A percentile compares a stretch with the other conserved stretches of the same genome.
These are phyloP conservation scores for Geotrichum bryndzae DNA, from an alignment of 1,139 yeast species.

Conservation along the genomic window DNA sequence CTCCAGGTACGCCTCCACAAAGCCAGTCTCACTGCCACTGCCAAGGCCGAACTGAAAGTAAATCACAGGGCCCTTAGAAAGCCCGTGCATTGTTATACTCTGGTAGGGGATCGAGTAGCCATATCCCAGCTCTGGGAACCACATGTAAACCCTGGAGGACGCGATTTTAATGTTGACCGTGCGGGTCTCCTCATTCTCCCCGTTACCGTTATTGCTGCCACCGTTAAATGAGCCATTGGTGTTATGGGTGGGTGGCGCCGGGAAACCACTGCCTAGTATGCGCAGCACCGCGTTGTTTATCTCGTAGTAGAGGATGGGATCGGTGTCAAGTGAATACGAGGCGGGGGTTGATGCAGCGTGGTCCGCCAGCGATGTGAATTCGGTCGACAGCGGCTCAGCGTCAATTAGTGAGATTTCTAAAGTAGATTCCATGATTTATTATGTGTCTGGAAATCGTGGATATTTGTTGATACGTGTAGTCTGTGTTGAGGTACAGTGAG, in stretches of 20 bases:
- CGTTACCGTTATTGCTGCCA: neutral
- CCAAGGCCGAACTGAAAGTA: slow-evolving; percentile 26
- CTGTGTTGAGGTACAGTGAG: neutral
- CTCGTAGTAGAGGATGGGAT: slow-evolving; percentile 29
- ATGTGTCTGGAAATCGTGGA: neutral
- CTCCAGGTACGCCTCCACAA: slow-evolving; percentile 20
- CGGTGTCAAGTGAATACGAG: slow-evolving; percentile 33
- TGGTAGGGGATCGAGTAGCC: slow-evolving; percentile 28
- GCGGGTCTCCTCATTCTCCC: neutral
- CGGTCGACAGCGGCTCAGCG: slow-evolving; percentile 26
- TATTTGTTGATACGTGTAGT: neutral
- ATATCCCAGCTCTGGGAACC: slow-evolving; percentile 22
- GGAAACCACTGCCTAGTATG: slow-evolving; percentile 13
- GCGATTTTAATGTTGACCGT: slow-evolving; percentile 24
- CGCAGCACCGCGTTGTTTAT: slow-evolving; percentile 16
- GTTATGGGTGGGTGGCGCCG: neutral
- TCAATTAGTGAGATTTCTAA: slow-evolving; percentile 18
- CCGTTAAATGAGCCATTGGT: neutral
- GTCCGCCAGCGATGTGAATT: slow-evolving; percentile 29
- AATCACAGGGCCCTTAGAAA: slow-evolving; percentile 22
- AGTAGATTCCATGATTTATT: neutral
- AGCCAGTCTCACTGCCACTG: slow-evolving; percentile 15
- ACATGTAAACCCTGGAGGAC: slow-evolving; percentile 22
- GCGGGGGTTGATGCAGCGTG: slow-evolving; percentile 35
- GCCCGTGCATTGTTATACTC: slow-evolving; percentile 30